Base-by-base conservation (phyloP, 805 yeast species). In the Myxozyma vanderwaltii region DNA sequence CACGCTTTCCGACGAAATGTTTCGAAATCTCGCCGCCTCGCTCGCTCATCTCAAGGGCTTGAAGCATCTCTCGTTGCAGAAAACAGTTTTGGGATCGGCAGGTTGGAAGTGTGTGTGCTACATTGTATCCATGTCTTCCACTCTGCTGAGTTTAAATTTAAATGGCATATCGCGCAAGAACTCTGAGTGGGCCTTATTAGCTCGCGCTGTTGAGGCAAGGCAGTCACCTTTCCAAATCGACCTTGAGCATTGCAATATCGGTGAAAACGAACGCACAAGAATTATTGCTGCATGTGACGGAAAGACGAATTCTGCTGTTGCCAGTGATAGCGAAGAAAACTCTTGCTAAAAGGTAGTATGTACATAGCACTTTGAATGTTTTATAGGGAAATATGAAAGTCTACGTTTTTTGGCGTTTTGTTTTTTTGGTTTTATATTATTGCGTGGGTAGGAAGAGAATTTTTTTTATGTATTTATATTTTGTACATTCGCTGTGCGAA, bases 71-170 rank as follows among this genome's bases (percentile, higher is more conserved):
- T 41, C 59, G 12, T 17, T 62, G 15, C 40, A 33, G 4, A 36
- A 36, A 27, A 41, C 58, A 4, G 33, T 29, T 23, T 33, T 62
- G 12, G 41, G 33, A 15, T 19, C 39, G 12, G 24, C 51, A 6
- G 61, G 61, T 27, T 62, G 65, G 65, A 54, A 51, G 15, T 39
- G 33, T 23, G 17, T 62, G 12, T 62, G 65, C 49, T 62, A 62
- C 49, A 35, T 62, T 27, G 54, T 62, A 10, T 45, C 58, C 36
- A 62, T 62, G 64, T 43, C 41, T 27, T 31, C 40, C 17, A 23
- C 36, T 29, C 45, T 62, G 21, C 49, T 50, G 39, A 29, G 21
- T 13, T 38, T 62, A 31, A 56, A 56, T 19, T 26, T 62, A n/a
- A 21, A 55, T 2, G 63, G 61, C 36, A 17, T 52, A 40, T 13